These are phyloP conservation scores for Cucurbitaria berberidis DNA, from an alignment of 2,329 filamentous ascomycete species.

Conservation along the genomic window DNA sequence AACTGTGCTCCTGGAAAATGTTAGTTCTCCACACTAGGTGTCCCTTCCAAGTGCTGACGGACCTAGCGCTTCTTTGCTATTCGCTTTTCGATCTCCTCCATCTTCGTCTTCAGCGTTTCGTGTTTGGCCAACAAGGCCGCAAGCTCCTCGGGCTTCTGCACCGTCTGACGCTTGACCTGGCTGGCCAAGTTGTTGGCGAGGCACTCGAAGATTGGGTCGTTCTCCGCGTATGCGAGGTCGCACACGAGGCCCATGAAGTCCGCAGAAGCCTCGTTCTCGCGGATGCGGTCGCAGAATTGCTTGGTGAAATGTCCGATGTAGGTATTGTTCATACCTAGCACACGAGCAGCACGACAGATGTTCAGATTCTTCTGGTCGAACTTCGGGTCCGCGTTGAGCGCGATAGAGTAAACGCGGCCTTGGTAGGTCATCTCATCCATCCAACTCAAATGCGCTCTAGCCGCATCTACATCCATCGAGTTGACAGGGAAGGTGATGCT, in stretches of 20 bases:
- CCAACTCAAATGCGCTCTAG: conserved; percentile 27
- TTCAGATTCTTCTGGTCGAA: conserved; percentile 29
- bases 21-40: no score
- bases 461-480: conserved; percentile 24
- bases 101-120: conserved; percentile 6
- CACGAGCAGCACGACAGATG: conserved; percentile 31
- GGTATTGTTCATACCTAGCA: conserved; percentile 34
- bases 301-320: conserved; percentile 42
- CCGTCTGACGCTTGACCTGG: neutral
- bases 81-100: conserved; percentile 16
- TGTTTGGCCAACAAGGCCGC: conserved; percentile 12
- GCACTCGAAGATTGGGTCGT: conserved; percentile 39
- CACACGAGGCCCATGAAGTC: conserved; percentile 29
- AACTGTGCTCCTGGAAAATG: no score
- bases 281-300: conserved; percentile 35
- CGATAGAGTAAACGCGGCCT: conserved; percentile 31
- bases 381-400: conserved; percentile 17
- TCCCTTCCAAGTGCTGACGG: neutral
- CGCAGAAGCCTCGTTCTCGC: conserved; percentile 13
- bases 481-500: conserved; percentile 19
- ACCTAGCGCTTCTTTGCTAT: neutral
- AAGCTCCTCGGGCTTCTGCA: conserved; percentile 1
- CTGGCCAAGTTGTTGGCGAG: conserved; percentile 33
- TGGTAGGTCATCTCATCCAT: conserved; percentile 33
- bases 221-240: conserved; percentile 15